phyloP scores from a whole-genome alignment of 768 basidiomycete genomes.

The Lactarius evosmus region DNA sequence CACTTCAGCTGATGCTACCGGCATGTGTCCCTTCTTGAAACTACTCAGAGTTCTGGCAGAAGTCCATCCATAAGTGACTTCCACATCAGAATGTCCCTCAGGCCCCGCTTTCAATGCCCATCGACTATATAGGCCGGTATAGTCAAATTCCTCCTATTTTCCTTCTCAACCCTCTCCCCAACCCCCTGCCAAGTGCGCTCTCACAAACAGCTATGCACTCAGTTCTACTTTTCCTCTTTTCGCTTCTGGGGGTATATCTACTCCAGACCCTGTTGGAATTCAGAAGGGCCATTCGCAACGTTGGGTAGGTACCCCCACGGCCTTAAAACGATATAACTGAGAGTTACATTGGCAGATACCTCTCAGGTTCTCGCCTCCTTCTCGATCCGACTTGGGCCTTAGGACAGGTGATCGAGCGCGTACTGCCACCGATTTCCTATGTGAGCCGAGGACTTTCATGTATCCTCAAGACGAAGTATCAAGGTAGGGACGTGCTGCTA shows the following conservation, averaged over 20 bases:
- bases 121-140: too few relatives aligned
- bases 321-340: neutral
- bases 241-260: neutral
- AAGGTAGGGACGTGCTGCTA: constrained; percentile 1
- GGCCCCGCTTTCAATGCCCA: too few relatives aligned
- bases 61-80: too few relatives aligned
- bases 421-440: neutral
- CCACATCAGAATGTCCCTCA: too few relatives aligned
- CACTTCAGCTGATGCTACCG: too few relatives aligned
- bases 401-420: too few relatives aligned
- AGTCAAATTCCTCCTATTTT: too few relatives aligned
- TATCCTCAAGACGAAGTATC: neutral
- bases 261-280: constrained; percentile 4
- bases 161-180: neutral
- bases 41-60: too few relatives aligned
- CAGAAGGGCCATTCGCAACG: constrained; percentile 2
- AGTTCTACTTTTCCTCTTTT: neutral
- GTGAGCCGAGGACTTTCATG: neutral
- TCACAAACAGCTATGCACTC: neutral
- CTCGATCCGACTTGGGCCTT: neutral
- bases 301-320: neutral
- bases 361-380: constrained; percentile 14
- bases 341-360: neutral
- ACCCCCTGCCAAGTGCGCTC: neutral
- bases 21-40: too few relatives aligned